Evolutionary conservation across 1,284 basidiomycete genomes (phyloP).

Genomic region (Ustilago nuda): DNA sequence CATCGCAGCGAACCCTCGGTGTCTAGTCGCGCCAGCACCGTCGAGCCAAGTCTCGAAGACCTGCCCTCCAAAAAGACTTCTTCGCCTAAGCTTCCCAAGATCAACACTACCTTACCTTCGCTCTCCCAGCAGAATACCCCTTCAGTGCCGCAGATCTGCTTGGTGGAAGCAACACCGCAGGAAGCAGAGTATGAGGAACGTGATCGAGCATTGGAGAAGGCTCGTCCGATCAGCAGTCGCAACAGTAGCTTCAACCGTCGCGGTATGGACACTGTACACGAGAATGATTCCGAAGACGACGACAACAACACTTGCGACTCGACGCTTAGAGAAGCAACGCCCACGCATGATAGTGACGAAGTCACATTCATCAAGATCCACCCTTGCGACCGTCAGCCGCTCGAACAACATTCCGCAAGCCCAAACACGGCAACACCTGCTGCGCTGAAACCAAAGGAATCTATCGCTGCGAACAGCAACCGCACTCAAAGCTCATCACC

Average conservation of each 20-base stretch:
- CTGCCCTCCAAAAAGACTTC: neutral
- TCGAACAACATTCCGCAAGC: neutral
- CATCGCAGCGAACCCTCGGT: conserved; percentile 25
- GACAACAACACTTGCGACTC: conserved; percentile 3
- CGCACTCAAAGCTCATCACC: conserved; percentile 4
- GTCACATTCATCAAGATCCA: conserved; percentile 18
- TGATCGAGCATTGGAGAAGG: conserved; percentile 12
- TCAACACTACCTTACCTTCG: conserved; percentile 19
- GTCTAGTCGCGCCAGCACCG: conserved; percentile 35
- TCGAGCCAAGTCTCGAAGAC: conserved; percentile 13
- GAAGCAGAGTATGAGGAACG: conserved; percentile 30
- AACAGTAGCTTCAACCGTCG: conserved; percentile 11
- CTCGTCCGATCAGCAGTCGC: neutral
- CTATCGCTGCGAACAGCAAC: neutral
- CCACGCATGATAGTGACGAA: neutral
- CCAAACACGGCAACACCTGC: conserved; percentile 7
- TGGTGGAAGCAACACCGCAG: conserved; percentile 34
- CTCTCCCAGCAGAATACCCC: neutral
- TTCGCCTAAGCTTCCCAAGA: conserved; percentile 25
- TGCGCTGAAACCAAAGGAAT: neutral
- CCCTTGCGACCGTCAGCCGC: conserved; percentile 4
- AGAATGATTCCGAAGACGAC: conserved; percentile 25
- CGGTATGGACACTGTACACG: conserved; percentile 29
- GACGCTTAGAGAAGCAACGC: neutral
- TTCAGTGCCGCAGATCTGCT: conserved; percentile 25